Percentiles rank a stretch among this genome's conserved stretches.
These are phyloP conservation scores for Calonectria pauciramosa DNA, from an alignment of 2,329 filamentous ascomycete genomes.

Conservation along the genomic window DNA sequence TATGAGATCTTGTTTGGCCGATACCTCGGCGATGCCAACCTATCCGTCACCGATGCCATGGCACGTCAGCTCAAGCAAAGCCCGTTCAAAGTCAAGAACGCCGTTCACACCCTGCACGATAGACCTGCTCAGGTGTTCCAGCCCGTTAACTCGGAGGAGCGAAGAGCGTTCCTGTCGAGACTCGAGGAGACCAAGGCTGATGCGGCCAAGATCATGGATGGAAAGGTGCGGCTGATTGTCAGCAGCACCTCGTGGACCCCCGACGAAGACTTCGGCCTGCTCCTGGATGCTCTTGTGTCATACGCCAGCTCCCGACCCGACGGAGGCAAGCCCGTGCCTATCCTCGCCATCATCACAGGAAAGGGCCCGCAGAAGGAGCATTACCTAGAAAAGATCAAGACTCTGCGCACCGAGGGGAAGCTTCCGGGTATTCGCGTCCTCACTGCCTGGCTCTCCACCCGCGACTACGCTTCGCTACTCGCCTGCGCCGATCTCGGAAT, in stretches of 20 bases:
- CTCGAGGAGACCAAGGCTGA: conserved; percentile 75
- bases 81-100: conserved; percentile 75
- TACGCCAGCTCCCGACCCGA: conserved; percentile 70
- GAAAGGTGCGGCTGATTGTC: conserved; percentile 78
- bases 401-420: conserved; percentile 71
- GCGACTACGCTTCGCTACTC: conserved; percentile 87
- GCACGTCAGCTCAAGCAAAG: conserved; percentile 73
- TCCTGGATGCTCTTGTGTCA: conserved; percentile 83
- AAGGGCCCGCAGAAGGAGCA: conserved; percentile 87
- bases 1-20: conserved; percentile 84
- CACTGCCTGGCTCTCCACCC: conserved; percentile 87
- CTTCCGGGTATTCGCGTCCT: conserved; percentile 79
- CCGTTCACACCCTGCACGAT: conserved; percentile 84
- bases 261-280: conserved; percentile 92
- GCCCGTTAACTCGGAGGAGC: conserved; percentile 68
- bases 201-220: conserved; percentile 70
- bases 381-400: conserved; percentile 77
- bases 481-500: conserved; percentile 90
- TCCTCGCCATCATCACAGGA: conserved; percentile 94
- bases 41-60: conserved; percentile 95
- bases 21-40: conserved; percentile 77
- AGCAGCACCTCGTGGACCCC: conserved; percentile 98
- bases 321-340: conserved; percentile 69
- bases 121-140: conserved; percentile 87
- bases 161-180: conserved; percentile 72